Evolutionary conservation across 306 rosid species (phyloP), one percentile per base, ranked within the genome.

Genomic region (Luffa aegyptiaca): DNA sequence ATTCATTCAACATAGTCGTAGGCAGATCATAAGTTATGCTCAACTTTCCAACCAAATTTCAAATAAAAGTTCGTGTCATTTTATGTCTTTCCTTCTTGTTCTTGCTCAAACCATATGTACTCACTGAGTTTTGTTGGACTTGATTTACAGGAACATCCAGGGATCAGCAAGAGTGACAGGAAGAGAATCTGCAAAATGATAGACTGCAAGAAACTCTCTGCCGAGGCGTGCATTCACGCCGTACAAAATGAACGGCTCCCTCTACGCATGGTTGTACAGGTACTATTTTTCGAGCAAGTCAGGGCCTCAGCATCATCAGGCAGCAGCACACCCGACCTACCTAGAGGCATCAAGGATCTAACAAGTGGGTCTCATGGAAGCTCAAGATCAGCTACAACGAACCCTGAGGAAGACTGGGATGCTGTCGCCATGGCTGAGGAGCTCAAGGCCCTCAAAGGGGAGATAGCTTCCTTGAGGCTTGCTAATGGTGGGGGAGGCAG

Each of bases 171-270:
- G 89, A 84, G 97, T 5, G 97, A 93, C 77, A 93, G 87, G 84
- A 96, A 90, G 86, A 88, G 86, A 84, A 90, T 96, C 80, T 96
- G 99, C 93, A 91, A 90, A 86, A 82, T 96, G 86, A 93, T 96
- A 97, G 97, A 96, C 85, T 93, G 97, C 90, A 85, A 86, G 80
- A 96, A 86, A 80, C 88, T 96, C 18, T 96, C 99, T 0, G 96
- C 81, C 8, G 99, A 96, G 18, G 99, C 99, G 0, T 93, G 97
- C 82, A 64, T 90, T 90, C 99, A 96, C 18, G 99, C 96, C 0
- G 93, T 96, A 79, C 99, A 93, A 84, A 96, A 96, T 6, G 99
- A 96, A 92, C 88, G 99, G 84, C 94, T 96, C 5, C 99, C 99
- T 0, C 72, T 93, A 84, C 96, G 99, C 0, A 97, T 96, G 10